Evolutionary conservation across 352 stramenopile species (phyloP).

Genomic region (Phytopythium montanum): DNA sequence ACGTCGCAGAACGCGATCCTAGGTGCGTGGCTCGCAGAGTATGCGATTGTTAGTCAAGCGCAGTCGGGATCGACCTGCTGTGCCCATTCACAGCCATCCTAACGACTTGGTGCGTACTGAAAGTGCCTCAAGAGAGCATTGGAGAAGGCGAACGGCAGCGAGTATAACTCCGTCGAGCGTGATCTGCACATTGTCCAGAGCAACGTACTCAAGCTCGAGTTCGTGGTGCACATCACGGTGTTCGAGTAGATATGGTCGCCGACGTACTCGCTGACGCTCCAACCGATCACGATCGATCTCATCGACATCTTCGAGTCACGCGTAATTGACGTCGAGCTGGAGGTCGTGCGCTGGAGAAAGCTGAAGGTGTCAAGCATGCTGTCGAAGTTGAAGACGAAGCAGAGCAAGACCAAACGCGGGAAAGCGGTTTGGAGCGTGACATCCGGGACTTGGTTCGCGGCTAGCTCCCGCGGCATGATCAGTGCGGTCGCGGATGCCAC

Average conservation of each 20-base stretch:
- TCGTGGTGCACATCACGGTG: constrained; percentile 5
- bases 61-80: too few species aligned
- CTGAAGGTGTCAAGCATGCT: not conserved
- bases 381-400: not conserved
- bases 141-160: not conserved
- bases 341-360: not conserved
- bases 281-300: constrained; percentile 1
- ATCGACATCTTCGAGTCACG: constrained; percentile 6
- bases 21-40: not conserved
- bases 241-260: constrained; percentile 2
- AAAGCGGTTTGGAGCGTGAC: not conserved
- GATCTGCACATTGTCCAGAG: not conserved
- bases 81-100: not conserved
- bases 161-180: not conserved
- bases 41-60: not conserved
- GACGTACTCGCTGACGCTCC: not conserved
- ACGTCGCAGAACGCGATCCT: not conserved
- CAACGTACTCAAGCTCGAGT: not conserved
- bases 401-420: not conserved
- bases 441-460: not conserved
- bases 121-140: constrained; percentile 6
- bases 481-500: not conserved
- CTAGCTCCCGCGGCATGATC: not conserved
- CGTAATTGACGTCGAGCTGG: not conserved
- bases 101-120: not conserved